phyloP scores from a whole-genome alignment of 129 eudicot species.

The Flaveria linearis region DNA sequence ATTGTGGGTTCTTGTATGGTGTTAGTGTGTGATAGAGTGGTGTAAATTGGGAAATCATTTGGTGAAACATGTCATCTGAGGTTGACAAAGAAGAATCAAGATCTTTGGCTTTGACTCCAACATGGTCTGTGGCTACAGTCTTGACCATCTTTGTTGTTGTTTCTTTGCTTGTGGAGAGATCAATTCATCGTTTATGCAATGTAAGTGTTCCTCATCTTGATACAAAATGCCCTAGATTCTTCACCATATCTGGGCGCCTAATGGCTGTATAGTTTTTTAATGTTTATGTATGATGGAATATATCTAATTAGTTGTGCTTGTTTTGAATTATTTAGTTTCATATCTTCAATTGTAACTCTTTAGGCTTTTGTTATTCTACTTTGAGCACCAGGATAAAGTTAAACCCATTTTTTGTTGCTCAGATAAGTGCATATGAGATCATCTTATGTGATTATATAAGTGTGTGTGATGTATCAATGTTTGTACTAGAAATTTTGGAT shows the following conservation, averaged over 20 bases:
- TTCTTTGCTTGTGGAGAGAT: constrained; percentile 94
- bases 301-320: neutral
- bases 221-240: neutral
- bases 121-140: constrained; percentile 98
- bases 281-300: neutral
- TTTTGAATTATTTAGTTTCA: neutral
- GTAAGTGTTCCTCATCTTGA: constrained; percentile 50
- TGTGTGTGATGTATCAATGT: neutral
- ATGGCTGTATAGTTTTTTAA: too few species aligned
- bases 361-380: constrained; percentile 1
- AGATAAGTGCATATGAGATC: neutral
- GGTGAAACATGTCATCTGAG: constrained; percentile 42
- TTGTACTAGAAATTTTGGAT: neutral
- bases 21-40: too few species aligned
- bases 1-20: too few species aligned
- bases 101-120: constrained; percentile 95
- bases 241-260: neutral
- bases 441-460: neutral
- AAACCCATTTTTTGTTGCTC: neutral
- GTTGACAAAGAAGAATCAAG: constrained; percentile 59
- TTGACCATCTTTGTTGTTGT: constrained; percentile 93
- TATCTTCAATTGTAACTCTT: neutral
- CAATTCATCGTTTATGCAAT: constrained; percentile 78
- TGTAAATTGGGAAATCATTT: neutral
- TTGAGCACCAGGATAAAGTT: constrained; percentile 17